Conservation (phyloP, 768 basidiomycete species). For the Hericium coralloides region DNA sequence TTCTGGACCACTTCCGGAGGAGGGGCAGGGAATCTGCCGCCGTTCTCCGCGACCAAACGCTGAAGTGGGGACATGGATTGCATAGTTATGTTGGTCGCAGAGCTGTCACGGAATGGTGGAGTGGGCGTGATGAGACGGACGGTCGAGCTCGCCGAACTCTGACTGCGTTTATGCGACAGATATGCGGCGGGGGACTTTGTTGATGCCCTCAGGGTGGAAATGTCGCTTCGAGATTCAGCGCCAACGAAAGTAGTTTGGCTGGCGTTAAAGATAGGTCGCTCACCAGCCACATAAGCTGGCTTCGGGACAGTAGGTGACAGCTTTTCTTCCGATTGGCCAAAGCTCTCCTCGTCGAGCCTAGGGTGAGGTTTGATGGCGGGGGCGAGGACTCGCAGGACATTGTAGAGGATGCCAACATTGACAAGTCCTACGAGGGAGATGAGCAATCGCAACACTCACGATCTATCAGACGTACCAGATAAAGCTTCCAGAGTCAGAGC, state of each 20-base stretch:
- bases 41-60: slow-evolving; percentile 12
- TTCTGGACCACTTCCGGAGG: slow-evolving; percentile 13
- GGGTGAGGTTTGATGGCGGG: slow-evolving; percentile 34
- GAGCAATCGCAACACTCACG: slow-evolving; percentile 12
- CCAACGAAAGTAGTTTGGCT: slow-evolving; percentile 1
- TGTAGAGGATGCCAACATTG: slow-evolving; percentile 59
- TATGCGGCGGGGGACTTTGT: not conserved
- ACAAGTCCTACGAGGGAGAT: slow-evolving; percentile 39
- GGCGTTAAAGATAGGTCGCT: not conserved
- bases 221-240: no score
- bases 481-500: slow-evolving; percentile 24
- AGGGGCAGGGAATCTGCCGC: not conserved
- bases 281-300: slow-evolving; percentile 6
- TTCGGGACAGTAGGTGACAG: slow-evolving; percentile 9
- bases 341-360: slow-evolving; percentile 17
- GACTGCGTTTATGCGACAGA: slow-evolving; percentile 5
- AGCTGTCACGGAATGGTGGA: not conserved
- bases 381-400: slow-evolving; percentile 54
- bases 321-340: not conserved
- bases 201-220: no score
- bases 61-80: slow-evolving; percentile 2
- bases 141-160: slow-evolving; percentile 9
- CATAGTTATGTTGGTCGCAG: no score
- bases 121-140: slow-evolving; percentile 9
- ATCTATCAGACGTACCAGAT: slow-evolving; percentile 27